Conservation (phyloP, 1,284 basidiomycete genomes). For the Erythrobasidium hasegawianum region DNA sequence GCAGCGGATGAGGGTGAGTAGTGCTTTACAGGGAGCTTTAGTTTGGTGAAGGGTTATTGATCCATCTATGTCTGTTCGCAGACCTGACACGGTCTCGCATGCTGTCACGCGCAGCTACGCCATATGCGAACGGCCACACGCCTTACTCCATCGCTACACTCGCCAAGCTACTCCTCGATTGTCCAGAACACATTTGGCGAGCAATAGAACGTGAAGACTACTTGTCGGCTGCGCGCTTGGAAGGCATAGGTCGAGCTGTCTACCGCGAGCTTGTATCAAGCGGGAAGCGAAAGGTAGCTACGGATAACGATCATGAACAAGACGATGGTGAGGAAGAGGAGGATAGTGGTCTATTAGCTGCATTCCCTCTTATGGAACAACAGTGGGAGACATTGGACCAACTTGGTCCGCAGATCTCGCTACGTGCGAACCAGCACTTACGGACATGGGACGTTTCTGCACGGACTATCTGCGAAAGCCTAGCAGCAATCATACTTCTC, state of each 20-base stretch:
- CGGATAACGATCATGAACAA: constrained; percentile 28
- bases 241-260: constrained; percentile 40
- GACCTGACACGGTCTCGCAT: constrained; percentile 26
- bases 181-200: constrained; percentile 37
- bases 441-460: constrained; percentile 26
- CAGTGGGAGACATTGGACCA: constrained; percentile 39
- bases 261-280: constrained; percentile 39
- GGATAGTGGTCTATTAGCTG: constrained; percentile 9
- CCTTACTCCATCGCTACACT: constrained; percentile 40
- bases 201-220: constrained; percentile 37
- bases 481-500: constrained; percentile 41
- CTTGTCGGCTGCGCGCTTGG: constrained; percentile 42
- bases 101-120: constrained; percentile 22
- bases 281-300: constrained; percentile 3
- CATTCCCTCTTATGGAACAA: constrained; percentile 44
- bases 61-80: too few species aligned
- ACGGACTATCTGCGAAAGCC: constrained; percentile 34
- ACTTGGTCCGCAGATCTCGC: constrained; percentile 36
- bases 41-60: too few species aligned
- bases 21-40: too few species aligned
- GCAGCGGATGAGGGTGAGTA: constrained; percentile 30
- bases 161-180: constrained; percentile 39
- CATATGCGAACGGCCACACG: constrained; percentile 20
- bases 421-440: constrained; percentile 37
- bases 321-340: too few species aligned